phyloP scores from a whole-genome alignment of 116 monocot species.

The Phalaenopsis hybrid region DNA sequence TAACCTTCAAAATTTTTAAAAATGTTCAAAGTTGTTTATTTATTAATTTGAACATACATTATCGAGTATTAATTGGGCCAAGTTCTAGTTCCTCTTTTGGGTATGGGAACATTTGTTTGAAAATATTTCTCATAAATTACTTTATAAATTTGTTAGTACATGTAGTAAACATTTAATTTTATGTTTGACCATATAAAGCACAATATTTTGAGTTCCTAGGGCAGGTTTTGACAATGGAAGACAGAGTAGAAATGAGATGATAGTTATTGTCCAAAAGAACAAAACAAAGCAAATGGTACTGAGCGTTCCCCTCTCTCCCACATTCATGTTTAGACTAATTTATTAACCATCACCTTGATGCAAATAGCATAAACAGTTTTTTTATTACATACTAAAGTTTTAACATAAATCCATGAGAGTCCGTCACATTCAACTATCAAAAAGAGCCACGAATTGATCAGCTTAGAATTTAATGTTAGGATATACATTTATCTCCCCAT shows the following conservation, averaged over 20 bases:
- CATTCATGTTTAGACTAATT: background rate
- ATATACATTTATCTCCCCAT: background rate
- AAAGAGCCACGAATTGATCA: background rate
- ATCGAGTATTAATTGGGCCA: no score
- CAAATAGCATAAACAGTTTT: background rate
- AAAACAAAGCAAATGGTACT: background rate
- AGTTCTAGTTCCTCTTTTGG: no score
- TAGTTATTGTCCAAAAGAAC: background rate
- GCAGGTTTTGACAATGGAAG: no score
- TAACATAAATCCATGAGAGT: background rate
- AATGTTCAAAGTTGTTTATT: no score
- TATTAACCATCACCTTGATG: background rate
- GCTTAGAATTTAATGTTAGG: background rate
- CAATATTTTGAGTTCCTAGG: no score
- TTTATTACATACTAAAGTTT: background rate
- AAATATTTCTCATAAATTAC: no score
- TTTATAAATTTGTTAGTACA: no score
- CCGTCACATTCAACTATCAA: background rate
- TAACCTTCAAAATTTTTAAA: no score
- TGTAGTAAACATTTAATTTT: no score
- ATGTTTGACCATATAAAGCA: no score
- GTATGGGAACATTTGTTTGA: no score
- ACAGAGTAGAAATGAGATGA: background rate
- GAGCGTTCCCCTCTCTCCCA: background rate
- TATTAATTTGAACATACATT: no score